A percentile compares a stretch with the other conserved stretches of the same genome.
Evolutionary conservation across 2,329 filamentous ascomycete species (phyloP).

Genomic region (Raffaelea arxii): DNA sequence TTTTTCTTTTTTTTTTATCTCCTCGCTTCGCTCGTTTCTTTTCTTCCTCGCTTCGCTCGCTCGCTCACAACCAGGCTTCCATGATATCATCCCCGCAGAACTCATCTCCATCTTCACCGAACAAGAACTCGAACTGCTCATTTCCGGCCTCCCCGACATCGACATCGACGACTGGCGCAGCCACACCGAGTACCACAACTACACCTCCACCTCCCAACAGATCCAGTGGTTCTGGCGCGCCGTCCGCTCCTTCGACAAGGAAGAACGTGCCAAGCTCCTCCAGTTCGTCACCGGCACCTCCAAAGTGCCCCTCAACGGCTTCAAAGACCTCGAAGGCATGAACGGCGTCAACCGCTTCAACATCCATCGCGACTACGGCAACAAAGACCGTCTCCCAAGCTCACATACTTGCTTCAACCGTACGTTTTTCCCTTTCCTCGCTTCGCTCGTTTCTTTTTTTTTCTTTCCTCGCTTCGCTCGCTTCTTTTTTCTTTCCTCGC

Average conservation of each 20-base stretch:
- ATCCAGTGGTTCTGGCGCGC: conserved; percentile 99
- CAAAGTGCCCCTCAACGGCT: conserved; percentile 96
- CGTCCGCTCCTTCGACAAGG: conserved; percentile 94
- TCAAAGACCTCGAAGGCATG: conserved; percentile 99
- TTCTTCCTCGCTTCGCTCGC: neutral
- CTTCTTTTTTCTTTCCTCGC: neutral
- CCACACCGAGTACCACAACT: conserved; percentile 98
- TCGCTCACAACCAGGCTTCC: conserved; percentile 51
- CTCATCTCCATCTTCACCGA: conserved; percentile 97
- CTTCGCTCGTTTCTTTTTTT: neutral
- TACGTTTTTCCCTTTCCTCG: conserved; percentile 43
- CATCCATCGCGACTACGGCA: conserved; percentile 95
- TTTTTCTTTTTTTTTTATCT: conserved; percentile 25
- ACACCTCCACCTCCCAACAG: conserved; percentile 84
- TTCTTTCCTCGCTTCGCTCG: neutral
- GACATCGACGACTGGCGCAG: conserved; percentile 99
- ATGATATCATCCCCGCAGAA: conserved; percentile 93
- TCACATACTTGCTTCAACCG: conserved; percentile 99
- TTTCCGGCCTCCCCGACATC: conserved; percentile 93
- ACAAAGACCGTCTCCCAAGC: conserved; percentile 88
- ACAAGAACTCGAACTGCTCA: conserved; percentile 91
- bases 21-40: neutral
- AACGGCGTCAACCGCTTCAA: conserved; percentile 98
- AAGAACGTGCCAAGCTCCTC: conserved; percentile 91
- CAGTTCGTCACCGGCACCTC: conserved; percentile 98